phyloP scores from a whole-genome alignment of 331 rosid genomes.

The Dryas integrifolia region DNA sequence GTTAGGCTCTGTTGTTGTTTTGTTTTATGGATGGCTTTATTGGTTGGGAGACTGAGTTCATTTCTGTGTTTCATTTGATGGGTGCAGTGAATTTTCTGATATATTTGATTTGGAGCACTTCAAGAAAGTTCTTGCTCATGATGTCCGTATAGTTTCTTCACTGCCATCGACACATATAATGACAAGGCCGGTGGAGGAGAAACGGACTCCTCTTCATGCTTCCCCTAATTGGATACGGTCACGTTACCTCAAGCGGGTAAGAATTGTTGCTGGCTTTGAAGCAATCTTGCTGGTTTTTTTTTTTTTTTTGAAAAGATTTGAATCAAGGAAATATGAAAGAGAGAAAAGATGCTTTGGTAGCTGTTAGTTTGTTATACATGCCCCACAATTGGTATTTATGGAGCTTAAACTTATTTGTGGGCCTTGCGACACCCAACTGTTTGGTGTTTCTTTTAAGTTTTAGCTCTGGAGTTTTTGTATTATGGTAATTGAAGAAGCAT shows the following conservation, averaged over 20 bases:
- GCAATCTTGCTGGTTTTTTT: not conserved
- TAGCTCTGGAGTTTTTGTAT: no score
- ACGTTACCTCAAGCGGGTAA: constrained; percentile 73
- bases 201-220: constrained; percentile 66
- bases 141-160: constrained; percentile 71
- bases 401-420: constrained; percentile 20
- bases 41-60: not conserved
- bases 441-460: not conserved
- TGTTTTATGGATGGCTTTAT: not conserved
- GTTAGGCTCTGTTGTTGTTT: not conserved
- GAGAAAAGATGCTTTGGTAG: constrained; percentile 3
- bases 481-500: not conserved
- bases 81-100: constrained; percentile 86
- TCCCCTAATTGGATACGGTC: constrained; percentile 78
- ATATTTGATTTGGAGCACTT: constrained; percentile 92
- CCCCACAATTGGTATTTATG: not conserved
- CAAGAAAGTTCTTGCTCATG: constrained; percentile 66
- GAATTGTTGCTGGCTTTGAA: constrained; percentile 20
- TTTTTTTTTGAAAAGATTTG: not conserved
- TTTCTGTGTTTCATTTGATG: constrained; percentile 30
- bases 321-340: not conserved
- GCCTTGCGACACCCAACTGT: constrained; percentile 15
- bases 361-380: constrained; percentile 7
- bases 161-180: constrained; percentile 88
- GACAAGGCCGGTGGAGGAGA: constrained; percentile 82